Percentiles rank a stretch among this genome's conserved stretches.
phyloP scores from a whole-genome alignment of 352 stramenopile genomes.

The Thalassiosira allenii region DNA sequence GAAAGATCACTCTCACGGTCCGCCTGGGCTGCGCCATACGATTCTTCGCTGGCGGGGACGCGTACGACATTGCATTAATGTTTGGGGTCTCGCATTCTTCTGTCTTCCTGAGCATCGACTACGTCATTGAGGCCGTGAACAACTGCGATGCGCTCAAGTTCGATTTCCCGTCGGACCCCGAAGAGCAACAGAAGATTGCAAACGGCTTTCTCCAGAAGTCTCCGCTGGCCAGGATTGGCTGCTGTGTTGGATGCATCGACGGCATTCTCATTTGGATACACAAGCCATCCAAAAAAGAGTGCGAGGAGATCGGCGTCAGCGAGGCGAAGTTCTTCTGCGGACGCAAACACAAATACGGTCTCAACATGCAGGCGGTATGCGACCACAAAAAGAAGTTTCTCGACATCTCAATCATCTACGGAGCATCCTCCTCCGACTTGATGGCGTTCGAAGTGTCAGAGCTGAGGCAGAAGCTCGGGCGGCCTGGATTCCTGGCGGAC shows the following conservation, averaged over 20 bases:
- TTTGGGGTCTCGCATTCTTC: constrained; percentile 30
- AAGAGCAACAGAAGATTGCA: constrained; percentile 44
- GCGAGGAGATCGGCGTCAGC: neutral
- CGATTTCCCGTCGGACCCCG: constrained; percentile 30
- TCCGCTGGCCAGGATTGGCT: constrained; percentile 10
- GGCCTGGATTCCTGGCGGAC: constrained; percentile 22
- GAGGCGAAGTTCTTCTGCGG: constrained; percentile 49
- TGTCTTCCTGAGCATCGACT: constrained; percentile 33
- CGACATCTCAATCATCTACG: constrained; percentile 44
- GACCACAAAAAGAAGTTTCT: constrained; percentile 30
- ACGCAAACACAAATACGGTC: constrained; percentile 51
- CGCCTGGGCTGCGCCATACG: constrained; percentile 28
- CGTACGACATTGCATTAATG: constrained; percentile 32
- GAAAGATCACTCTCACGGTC: constrained; percentile 15
- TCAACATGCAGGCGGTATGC: constrained; percentile 53
- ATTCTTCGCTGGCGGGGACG: constrained; percentile 44
- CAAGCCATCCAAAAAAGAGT: constrained; percentile 41
- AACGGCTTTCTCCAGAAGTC: constrained; percentile 32
- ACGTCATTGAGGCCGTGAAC: constrained; percentile 51
- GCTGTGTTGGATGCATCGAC: constrained; percentile 54
- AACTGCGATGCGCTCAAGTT: constrained; percentile 27
- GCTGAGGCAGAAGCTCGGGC: constrained; percentile 6
- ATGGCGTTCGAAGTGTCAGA: constrained; percentile 42
- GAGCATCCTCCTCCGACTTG: constrained; percentile 41
- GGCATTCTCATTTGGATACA: constrained; percentile 61